These are phyloP conservation scores for Brassica balearica DNA, from an alignment of 441 rosid species.

Conservation along the genomic window DNA sequence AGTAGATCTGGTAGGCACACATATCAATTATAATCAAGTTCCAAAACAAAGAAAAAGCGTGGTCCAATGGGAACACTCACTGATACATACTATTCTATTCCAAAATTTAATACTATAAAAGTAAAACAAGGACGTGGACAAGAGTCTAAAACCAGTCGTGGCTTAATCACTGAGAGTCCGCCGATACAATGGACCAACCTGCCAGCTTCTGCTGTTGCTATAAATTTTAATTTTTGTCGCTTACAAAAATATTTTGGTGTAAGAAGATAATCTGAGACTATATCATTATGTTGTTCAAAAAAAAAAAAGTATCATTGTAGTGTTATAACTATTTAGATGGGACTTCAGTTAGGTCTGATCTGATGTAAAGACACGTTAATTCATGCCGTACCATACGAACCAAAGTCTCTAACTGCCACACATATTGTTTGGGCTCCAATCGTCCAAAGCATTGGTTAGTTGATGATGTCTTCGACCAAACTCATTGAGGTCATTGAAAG, in stretches of 20 bases:
- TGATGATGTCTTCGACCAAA: constrained; percentile 24
- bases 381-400: constrained; percentile 22
- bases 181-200: constrained; percentile 38
- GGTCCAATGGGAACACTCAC: constrained; percentile 28
- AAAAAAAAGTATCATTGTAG: neutral
- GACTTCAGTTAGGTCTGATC: constrained; percentile 29
- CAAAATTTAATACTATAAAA: constrained; percentile 1
- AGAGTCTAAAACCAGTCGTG: constrained; percentile 32
- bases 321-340: constrained; percentile 12
- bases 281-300: no score
- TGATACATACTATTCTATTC: constrained; percentile 8
- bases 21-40: constrained; percentile 23
- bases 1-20: constrained; percentile 35
- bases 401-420: constrained; percentile 22
- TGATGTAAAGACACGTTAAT: constrained; percentile 32
- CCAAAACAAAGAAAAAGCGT: constrained; percentile 30
- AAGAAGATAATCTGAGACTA: neutral
- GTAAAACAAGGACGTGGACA: constrained; percentile 16
- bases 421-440: constrained; percentile 19
- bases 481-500: constrained; percentile 3
- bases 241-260: neutral
- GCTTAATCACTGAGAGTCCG: constrained; percentile 32
- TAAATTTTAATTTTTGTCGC: neutral
- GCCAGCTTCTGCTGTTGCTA: constrained; percentile 36
- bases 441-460: constrained; percentile 17